These are phyloP conservation scores for Haberlea rhodopensis DNA, from an alignment of 257 asterid genomes.

Conservation along the genomic window DNA sequence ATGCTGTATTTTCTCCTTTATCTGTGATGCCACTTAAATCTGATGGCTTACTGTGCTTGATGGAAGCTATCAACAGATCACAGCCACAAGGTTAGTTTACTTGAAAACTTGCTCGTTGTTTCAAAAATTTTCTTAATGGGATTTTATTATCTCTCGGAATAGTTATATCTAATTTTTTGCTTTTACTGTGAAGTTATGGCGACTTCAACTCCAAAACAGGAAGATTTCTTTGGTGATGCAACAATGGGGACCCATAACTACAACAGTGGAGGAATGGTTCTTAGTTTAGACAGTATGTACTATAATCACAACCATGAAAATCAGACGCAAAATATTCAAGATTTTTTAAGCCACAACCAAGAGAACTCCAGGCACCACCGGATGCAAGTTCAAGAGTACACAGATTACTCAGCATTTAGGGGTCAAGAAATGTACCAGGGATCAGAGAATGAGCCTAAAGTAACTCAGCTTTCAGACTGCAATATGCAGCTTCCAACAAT, in stretches of 20 bases:
- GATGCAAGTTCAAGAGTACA: constrained; percentile 39
- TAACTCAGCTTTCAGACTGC: constrained; percentile 25
- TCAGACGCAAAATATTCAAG: constrained; percentile 40
- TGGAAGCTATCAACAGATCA: constrained; percentile 77
- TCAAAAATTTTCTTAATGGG: background rate
- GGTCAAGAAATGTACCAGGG: constrained; percentile 44
- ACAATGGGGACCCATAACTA: constrained; percentile 67
- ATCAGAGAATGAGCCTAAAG: constrained; percentile 33
- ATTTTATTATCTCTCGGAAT: constrained; percentile 6
- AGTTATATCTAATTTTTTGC: constrained; percentile 2
- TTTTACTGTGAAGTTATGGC: constrained; percentile 43
- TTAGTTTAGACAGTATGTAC: constrained; percentile 76
- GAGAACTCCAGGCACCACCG: constrained; percentile 41
- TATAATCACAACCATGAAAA: constrained; percentile 43
- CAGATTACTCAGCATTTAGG: constrained; percentile 42
- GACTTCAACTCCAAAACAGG: constrained; percentile 65
- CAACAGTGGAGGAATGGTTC: constrained; percentile 64
- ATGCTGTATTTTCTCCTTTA: constrained; percentile 48
- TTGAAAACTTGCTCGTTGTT: constrained; percentile 8
- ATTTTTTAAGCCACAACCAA: constrained; percentile 37
- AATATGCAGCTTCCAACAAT: constrained; percentile 39
- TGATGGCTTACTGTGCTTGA: constrained; percentile 83
- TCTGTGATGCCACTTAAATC: constrained; percentile 85
- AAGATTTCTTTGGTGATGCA: constrained; percentile 77
- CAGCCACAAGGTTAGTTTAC: constrained; percentile 64